These are phyloP conservation scores for Populus alba DNA, from an alignment of 345 rosid species.

Conservation along the genomic window DNA sequence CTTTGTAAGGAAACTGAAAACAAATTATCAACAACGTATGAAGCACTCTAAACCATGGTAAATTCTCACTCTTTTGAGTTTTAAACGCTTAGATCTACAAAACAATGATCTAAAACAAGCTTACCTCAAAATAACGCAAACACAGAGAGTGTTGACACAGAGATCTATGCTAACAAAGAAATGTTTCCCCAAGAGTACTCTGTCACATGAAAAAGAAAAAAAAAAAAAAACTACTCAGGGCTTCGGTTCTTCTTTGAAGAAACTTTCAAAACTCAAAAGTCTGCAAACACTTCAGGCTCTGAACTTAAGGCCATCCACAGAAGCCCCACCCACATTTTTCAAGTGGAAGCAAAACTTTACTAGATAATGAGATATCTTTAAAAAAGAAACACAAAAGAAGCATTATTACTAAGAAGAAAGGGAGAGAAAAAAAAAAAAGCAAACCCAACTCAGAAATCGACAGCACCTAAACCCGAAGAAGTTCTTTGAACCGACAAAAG, in stretches of 20 bases:
- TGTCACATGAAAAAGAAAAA: not conserved
- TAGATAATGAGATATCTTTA: not conserved
- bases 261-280: not conserved
- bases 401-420: not conserved
- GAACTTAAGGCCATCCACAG: not conserved
- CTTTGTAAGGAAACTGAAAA: not conserved
- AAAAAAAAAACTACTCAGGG: not conserved
- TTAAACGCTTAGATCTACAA: slow-evolving; percentile 13
- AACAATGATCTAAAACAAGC: slow-evolving; percentile 1
- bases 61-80: not conserved
- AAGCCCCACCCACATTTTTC: not conserved
- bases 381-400: not conserved
- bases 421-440: not conserved
- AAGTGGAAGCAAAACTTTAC: not conserved
- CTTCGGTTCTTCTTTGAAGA: not conserved
- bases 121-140: not conserved
- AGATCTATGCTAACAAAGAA: slow-evolving; percentile 3
- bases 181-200: not conserved
- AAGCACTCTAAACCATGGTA: not conserved
- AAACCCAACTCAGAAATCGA: not conserved
- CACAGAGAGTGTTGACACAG: not conserved
- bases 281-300: slow-evolving; percentile 1
- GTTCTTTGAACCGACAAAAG: not conserved
- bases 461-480: not conserved
- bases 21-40: not conserved